Evolutionary conservation across 164 flowering plant species (phyloP).

Genomic region (Nymphaea thermarum): DNA sequence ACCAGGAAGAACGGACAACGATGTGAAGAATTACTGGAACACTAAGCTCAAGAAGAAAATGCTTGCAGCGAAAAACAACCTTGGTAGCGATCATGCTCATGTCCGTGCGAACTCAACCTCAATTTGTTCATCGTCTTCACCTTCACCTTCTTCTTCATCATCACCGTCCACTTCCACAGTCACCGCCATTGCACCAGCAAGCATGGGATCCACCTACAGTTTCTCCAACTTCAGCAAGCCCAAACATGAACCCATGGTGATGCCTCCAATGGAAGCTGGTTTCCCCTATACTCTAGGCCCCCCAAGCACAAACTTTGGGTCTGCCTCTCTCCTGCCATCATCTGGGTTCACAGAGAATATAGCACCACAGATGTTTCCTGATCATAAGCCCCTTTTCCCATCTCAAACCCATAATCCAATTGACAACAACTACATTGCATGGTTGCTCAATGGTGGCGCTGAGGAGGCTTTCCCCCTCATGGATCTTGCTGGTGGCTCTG

Average conservation of each 20-base stretch:
- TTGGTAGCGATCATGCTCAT: not conserved
- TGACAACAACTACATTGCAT: conserved; percentile 6
- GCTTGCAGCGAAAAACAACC: conserved; percentile 9
- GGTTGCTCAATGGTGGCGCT: conserved; percentile 7
- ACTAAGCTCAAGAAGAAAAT: conserved; percentile 67
- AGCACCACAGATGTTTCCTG: not conserved
- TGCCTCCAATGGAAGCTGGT: conserved; percentile 1
- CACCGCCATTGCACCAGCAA: not conserved
- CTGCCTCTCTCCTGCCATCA: not conserved
- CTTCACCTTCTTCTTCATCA: conserved; percentile 3
- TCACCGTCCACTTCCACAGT: not conserved
- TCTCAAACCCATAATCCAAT: not conserved
- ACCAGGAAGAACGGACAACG: conserved; percentile 74
- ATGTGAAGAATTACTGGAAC: conserved; percentile 78
- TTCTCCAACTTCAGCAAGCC: not conserved
- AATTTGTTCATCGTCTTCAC: conserved; percentile 5
- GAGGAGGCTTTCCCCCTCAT: conserved; percentile 9
- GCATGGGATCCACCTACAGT: not conserved
- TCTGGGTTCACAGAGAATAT: not conserved
- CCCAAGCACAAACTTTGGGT: not conserved
- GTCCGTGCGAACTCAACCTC: conserved; percentile 2
- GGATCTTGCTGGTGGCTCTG: conserved; percentile 11
- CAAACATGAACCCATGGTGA: not conserved
- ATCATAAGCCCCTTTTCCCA: not conserved
- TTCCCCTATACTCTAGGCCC: conserved; percentile 7